Percentiles rank a stretch among this genome's conserved stretches.
Evolutionary conservation across 371 early-diverging fungal species (phyloP).

Genomic region (Rhizopus stolonifer): DNA sequence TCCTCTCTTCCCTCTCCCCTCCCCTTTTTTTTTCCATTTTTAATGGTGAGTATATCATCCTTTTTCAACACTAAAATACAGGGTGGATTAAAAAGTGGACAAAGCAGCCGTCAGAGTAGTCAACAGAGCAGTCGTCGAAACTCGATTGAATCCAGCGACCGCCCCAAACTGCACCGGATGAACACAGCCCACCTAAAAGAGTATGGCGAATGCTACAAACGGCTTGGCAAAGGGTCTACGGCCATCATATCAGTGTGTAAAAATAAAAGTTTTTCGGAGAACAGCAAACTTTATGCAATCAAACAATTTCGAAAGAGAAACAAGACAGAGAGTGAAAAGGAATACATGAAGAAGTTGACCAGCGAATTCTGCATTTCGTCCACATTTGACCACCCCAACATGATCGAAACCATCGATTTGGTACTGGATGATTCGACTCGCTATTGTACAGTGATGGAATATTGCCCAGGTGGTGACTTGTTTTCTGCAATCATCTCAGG

Average conservation of each 20-base stretch:
- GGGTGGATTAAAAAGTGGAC: background rate
- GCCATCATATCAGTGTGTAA: conserved; percentile 84
- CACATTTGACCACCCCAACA: conserved; percentile 81
- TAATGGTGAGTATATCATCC: background rate
- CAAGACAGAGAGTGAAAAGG: conserved; percentile 82
- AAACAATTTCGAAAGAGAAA: conserved; percentile 90
- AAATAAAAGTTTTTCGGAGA: conserved; percentile 7
- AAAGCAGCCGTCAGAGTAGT: conserved; percentile 21
- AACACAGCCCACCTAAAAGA: conserved; percentile 45
- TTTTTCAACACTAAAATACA: background rate
- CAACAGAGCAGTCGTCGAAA: conserved; percentile 22
- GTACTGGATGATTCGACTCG: conserved; percentile 79
- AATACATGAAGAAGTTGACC: conserved; percentile 87
- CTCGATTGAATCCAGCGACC: conserved; percentile 14
- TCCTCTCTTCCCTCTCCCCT: too few relatives aligned
- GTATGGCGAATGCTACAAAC: conserved; percentile 72
- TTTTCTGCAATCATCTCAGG: conserved; percentile 68
- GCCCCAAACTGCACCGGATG: background rate
- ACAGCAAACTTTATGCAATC: conserved; percentile 71
- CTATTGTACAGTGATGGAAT: conserved; percentile 95
- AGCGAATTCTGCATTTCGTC: conserved; percentile 92
- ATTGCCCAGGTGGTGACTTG: conserved; percentile 78
- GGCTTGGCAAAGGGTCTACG: conserved; percentile 85
- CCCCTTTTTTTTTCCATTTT: too few relatives aligned
- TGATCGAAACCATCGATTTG: conserved; percentile 90